Evolutionary conservation across 352 stramenopile genomes (phyloP), one percentile per base, ranked within the genome.

Genomic region (Pythium apleroticum): DNA sequence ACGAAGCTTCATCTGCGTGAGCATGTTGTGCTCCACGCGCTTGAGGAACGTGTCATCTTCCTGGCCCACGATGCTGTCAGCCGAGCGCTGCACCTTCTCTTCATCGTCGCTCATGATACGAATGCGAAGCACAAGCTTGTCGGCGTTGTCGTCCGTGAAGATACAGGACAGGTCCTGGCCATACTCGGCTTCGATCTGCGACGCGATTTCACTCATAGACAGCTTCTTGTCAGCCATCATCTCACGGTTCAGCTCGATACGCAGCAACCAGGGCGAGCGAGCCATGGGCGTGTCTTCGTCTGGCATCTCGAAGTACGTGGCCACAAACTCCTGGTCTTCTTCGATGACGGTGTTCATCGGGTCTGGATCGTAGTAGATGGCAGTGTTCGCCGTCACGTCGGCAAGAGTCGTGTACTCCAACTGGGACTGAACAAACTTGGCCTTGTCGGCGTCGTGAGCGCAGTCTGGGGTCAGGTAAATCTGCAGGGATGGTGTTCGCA

Each of bases 331-430:
- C 58, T 91, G 78, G 74, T 99, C 98, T 72, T 98, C 97, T 27
- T 91, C 78, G 3, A 99, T 93, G 59, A 99, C 88, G 9, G 96
- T 99, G 73, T 98, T 98, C 63, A 93, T 93, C 48, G 97, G 93
- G 65, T 99, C 96, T 17, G 98, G 97, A 76, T 99, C 97, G 72
- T 99, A 99, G 74, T 98, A 97, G 46, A 99, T 99, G 65, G 98
- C 95, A 25, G 97, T 99, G 61, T 97, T 96, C 14, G 92, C 89
- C 0, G 97, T 98, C 57, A 99, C 87, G 69, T 99, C 96, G 22
- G 90, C 86, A 28, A 99, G 76, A 22, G 96, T 98, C 48, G 97
- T 99, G 80, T 98, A 99, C 78, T 99, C 98, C 31, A 99, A 88
- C 58, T 91, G 81, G 27, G 89, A 96, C 67, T 98, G 91, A 37